Conservation (phyloP, 164 flowering plant species). For the Cinnamomum micranthum region DNA sequence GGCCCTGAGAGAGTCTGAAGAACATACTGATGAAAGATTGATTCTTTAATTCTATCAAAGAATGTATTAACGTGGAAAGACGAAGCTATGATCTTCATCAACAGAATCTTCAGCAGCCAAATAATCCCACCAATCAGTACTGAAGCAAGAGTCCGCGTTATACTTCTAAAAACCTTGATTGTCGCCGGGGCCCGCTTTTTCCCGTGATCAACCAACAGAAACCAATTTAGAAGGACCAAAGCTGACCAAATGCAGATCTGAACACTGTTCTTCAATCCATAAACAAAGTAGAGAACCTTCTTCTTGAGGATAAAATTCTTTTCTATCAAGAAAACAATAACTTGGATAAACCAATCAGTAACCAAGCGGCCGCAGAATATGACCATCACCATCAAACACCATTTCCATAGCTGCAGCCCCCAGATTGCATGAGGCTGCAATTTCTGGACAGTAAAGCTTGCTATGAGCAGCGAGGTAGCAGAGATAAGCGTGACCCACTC, state of each 20-base stretch:
- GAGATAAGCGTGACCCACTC: conserved; percentile 48
- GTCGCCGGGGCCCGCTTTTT: conserved; percentile 32
- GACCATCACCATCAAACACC: conserved; percentile 62
- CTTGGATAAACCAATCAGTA: conserved; percentile 46
- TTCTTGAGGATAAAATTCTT: conserved; percentile 55
- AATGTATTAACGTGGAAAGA: conserved; percentile 62
- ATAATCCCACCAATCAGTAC: conserved; percentile 51
- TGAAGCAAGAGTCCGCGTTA: conserved; percentile 52
- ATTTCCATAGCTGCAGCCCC: conserved; percentile 76
- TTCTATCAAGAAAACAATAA: conserved; percentile 61
- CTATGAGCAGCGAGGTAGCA: conserved; percentile 31
- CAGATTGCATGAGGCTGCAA: conserved; percentile 31
- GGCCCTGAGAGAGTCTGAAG: conserved; percentile 69
- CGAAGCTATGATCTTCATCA: conserved; percentile 62
- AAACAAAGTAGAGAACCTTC: conserved; percentile 73
- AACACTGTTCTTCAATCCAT: conserved; percentile 58
- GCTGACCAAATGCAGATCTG: conserved; percentile 59
- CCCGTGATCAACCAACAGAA: conserved; percentile 45
- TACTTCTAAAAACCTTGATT: conserved; percentile 30
- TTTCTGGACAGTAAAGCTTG: conserved; percentile 39
- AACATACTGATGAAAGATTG: conserved; percentile 71
- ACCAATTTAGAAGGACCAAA: conserved; percentile 66
- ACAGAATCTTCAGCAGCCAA: conserved; percentile 67
- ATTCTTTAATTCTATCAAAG: conserved; percentile 85
- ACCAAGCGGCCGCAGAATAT: conserved; percentile 63